phyloP scores from a whole-genome alignment of 768 basidiomycete species.

The Calvatia gigantea region DNA sequence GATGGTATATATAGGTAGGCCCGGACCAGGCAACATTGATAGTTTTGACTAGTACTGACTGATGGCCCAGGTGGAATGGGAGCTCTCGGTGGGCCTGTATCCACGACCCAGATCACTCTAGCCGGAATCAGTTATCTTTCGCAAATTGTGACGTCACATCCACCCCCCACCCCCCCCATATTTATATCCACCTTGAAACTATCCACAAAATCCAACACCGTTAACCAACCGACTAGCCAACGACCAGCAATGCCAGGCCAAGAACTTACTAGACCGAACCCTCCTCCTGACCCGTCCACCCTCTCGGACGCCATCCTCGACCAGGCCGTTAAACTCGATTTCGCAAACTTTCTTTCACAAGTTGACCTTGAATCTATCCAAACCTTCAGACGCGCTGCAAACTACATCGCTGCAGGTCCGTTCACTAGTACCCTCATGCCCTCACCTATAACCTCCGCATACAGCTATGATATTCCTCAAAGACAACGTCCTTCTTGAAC shows the following conservation, averaged over 20 bases:
- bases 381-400: slow-evolving; percentile 56
- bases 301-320: slow-evolving; percentile 57
- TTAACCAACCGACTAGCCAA: slow-evolving; percentile 5
- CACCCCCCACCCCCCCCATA: too few relatives aligned
- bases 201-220: not conserved
- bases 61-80: too few relatives aligned
- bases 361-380: slow-evolving; percentile 51
- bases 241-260: slow-evolving; percentile 68
- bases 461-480: slow-evolving; percentile 85
- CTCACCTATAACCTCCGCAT: not conserved
- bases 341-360: slow-evolving; percentile 40
- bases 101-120: too few relatives aligned
- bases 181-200: not conserved
- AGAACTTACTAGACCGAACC: slow-evolving; percentile 55
- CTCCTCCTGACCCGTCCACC: slow-evolving; percentile 65
- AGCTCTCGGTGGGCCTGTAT: too few relatives aligned
- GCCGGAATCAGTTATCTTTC: too few relatives aligned
- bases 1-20: too few relatives aligned
- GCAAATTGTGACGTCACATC: too few relatives aligned
- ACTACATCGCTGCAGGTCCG: slow-evolving; percentile 70
- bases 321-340: slow-evolving; percentile 44
- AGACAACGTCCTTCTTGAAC: slow-evolving; percentile 64
- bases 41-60: too few relatives aligned
- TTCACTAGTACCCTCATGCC: not conserved
- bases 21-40: too few relatives aligned